Evolutionary conservation across 139 green algal genomes (phyloP), one percentile per base, ranked within the genome.

Genomic region (Haematococcus lacustris): DNA sequence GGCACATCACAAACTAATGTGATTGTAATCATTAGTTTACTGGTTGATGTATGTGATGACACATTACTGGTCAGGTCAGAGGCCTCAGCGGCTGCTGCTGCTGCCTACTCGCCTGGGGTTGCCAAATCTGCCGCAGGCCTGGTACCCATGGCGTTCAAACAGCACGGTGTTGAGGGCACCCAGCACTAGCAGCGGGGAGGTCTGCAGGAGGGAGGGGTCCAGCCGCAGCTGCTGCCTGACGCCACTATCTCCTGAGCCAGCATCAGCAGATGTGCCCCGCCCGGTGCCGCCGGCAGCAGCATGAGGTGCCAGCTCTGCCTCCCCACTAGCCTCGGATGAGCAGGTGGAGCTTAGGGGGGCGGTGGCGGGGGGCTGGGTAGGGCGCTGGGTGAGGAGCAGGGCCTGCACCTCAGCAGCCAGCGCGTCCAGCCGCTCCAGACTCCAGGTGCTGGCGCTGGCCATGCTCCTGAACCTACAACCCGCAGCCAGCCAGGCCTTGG

Each of bases 61-160:
- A 57, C 39, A 35, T 35, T 23, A 3, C 4, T 35, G 59, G 50
- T 1, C 17, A 32, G 17, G 38, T 35, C 37, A 21, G 38, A 57
- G 47, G 21, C n/a, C n/a, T n/a, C n/a, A 9, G 38, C 25, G 25
- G 25, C 21, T 35, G 38, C 38, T 71, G 25, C 61, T 57, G 47
- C 47, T 13, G 47, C 25, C 41, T 21, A 2, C 73, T 33, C 60
- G 81, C 78, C 67, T 76, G 0, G 82, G 69, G 17, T 82, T 71
- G n/a, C 83, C 86, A 76, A 87, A 86, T 0, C 77, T 60, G 57
- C 84, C 80, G 77, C 83, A 88, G 13, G 82, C 68, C 33, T 47
- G 28, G 75, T 88, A 91, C 26, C 86, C 86, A 39, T 91, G 86
- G 26, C 75, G 63, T 4, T 83, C 74, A 77, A 83, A 90, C 50